Percentiles rank a stretch among this genome's conserved stretches.
Evolutionary conservation across 495 filamentous ascomycete genomes (phyloP).

Genomic region (Trichoderma reesei): DNA sequence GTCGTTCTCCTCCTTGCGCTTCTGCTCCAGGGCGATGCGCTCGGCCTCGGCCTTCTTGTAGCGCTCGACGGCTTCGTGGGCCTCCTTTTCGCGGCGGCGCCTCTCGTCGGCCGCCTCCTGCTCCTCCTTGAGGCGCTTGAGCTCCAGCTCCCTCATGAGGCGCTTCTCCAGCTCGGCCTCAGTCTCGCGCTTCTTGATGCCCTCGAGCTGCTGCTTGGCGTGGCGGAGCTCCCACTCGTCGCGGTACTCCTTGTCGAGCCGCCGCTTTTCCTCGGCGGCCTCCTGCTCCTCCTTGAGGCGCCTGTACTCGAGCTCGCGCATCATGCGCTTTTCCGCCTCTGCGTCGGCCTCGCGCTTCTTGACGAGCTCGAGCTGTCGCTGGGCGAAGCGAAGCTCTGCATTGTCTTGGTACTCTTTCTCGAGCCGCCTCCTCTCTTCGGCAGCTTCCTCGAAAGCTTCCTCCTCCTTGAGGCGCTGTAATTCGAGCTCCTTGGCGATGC

Average conservation of each 20-base stretch:
- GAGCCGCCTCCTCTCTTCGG: slow-evolving; percentile 35
- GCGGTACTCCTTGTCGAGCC: slow-evolving; percentile 21
- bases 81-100: slow-evolving; percentile 28
- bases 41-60: slow-evolving; percentile 47
- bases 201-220: slow-evolving; percentile 33
- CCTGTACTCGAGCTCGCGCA: slow-evolving; percentile 44
- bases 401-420: slow-evolving; percentile 21
- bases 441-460: slow-evolving; percentile 20
- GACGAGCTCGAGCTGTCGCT: slow-evolving; percentile 33
- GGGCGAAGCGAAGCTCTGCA: slow-evolving; percentile 26
- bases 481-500: slow-evolving; percentile 34
- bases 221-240: slow-evolving; percentile 27
- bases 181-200: slow-evolving; percentile 32
- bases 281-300: slow-evolving; percentile 46
- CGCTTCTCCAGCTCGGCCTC: slow-evolving; percentile 31
- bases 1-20: slow-evolving; percentile 38
- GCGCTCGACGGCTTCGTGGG: slow-evolving; percentile 45
- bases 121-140: slow-evolving; percentile 51
- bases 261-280: slow-evolving; percentile 33
- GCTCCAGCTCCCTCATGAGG: slow-evolving; percentile 40
- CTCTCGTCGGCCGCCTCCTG: slow-evolving; percentile 34
- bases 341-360: slow-evolving; percentile 28
- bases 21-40: slow-evolving; percentile 32
- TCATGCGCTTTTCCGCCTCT: slow-evolving; percentile 36
- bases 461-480: slow-evolving; percentile 18